These are phyloP conservation scores for Logfia minima DNA, from an alignment of 129 eudicot genomes.

Conservation along the genomic window DNA sequence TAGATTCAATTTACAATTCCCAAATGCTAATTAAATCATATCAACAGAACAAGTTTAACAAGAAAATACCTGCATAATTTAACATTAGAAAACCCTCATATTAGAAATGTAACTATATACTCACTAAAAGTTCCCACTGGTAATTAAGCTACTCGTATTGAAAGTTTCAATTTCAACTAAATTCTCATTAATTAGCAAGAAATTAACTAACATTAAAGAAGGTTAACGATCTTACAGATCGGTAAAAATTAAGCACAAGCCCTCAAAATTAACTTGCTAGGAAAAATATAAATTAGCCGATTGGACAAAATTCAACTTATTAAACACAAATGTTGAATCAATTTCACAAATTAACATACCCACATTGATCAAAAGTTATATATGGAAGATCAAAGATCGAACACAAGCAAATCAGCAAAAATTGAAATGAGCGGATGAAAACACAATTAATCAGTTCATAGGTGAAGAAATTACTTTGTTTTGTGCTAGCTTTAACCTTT, in stretches of 20 bases:
- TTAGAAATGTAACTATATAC: not conserved
- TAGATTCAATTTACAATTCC: not conserved
- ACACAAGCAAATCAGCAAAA: not conserved
- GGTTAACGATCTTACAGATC: not conserved
- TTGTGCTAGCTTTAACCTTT: not conserved
- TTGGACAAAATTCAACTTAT: not conserved
- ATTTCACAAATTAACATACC: not conserved
- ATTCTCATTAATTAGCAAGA: not conserved
- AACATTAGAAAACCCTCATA: not conserved
- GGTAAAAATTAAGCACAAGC: not conserved
- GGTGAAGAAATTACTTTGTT: not conserved
- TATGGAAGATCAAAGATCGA: not conserved
- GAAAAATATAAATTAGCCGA: not conserved
- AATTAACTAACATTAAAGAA: not conserved
- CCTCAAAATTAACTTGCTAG: not conserved
- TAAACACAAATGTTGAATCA: not conserved
- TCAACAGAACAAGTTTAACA: not conserved
- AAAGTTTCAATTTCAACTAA: not conserved
- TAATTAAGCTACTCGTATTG: too few relatives aligned
- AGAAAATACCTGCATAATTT: not conserved
- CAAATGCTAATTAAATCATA: not conserved
- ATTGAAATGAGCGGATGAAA: not conserved
- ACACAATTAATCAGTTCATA: not conserved
- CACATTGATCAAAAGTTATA: not conserved
- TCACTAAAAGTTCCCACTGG: too few relatives aligned